Conservation (phyloP, 1,284 basidiomycete species). For the Afroboletus lepidellus region DNA sequence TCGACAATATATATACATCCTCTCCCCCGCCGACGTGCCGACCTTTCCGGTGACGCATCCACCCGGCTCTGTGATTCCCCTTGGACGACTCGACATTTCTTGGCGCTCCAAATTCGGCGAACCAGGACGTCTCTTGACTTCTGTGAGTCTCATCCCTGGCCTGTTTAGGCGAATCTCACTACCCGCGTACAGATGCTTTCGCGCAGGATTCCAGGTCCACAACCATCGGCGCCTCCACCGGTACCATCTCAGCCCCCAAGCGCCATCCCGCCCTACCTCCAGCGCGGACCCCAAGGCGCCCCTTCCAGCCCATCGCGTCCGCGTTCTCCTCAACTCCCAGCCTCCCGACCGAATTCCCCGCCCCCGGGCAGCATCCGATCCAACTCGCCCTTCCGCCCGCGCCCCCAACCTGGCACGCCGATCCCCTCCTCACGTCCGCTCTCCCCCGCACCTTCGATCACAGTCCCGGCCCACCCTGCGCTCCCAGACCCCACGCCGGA, state of each 20-base stretch:
- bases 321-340: slow-evolving; percentile 47
- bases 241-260: slow-evolving; percentile 51
- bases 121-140: slow-evolving; percentile 79
- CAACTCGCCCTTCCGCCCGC: slow-evolving; percentile 51
- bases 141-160: slow-evolving; percentile 36
- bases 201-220: slow-evolving; percentile 60
- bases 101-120: slow-evolving; percentile 83
- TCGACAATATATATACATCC: slow-evolving; percentile 81
- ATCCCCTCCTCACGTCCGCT: slow-evolving; percentile 42
- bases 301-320: slow-evolving; percentile 47
- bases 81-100: slow-evolving; percentile 79
- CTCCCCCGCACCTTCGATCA: slow-evolving; percentile 42
- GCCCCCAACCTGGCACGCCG: slow-evolving; percentile 38
- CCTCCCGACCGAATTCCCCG: slow-evolving; percentile 49
- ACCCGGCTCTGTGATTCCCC: slow-evolving; percentile 69
- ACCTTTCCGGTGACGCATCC: slow-evolving; percentile 50
- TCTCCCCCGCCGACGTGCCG: slow-evolving; percentile 52
- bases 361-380: slow-evolving; percentile 44
- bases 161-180: neutral
- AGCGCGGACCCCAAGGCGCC: slow-evolving; percentile 45
- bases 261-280: slow-evolving; percentile 70
- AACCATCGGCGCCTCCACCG: slow-evolving; percentile 25
- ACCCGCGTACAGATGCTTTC: slow-evolving; percentile 58
- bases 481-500: slow-evolving; percentile 34
- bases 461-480: slow-evolving; percentile 19